Evolutionary conservation across 2,329 filamentous ascomycete species (phyloP), one percentile per base, ranked within the genome.

Genomic region (Fusarium gaditjirri): DNA sequence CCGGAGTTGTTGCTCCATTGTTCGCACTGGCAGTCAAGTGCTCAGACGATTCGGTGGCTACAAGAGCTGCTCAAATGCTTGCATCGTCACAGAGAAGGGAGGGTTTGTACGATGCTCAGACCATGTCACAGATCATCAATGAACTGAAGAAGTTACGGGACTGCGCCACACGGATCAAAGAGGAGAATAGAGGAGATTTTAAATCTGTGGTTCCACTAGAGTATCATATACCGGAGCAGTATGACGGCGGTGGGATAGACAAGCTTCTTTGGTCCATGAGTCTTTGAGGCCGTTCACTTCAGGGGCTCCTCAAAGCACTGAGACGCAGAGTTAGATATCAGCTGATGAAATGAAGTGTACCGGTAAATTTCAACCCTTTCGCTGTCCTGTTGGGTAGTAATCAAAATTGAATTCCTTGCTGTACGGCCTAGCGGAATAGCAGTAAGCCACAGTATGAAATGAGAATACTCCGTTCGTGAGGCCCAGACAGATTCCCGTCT

Each of bases 21-120:
- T 69, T 73, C 8, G 64, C 44, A 25, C 33, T 74, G 46, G 71
- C 71, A 14, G 29, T 74, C 8, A 74, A 74, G 27, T 74, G 68
- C 19, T 70, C 71, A 4, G 71, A 73, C n/a, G 55, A 63, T 8
- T 60, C 55, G 0, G 44, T 71, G 9, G 36, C 41, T 7, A 47
- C 31, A 19, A 65, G 60, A 35, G 68, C 71, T 6, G 36, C 38
- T 9, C 29, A 64, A 6, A 44, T 74, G 33, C 71, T 74, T 14
- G 41, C 58, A 14, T 39, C 44, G 1, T 71, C 54, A 4, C 39
- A 64, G 8, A 66, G 71, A 47, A 57, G 71, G 13, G 71, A 74
- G 17, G 71, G 71, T 6, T 16, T 74, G 16, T 74, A 73, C n/a
- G 71, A 74, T 41, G 58, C 70, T 7, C 49, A 39, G 25, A 52